Conservation (phyloP, 1,284 basidiomycete genomes). For the Rhodotorula sp. region DNA sequence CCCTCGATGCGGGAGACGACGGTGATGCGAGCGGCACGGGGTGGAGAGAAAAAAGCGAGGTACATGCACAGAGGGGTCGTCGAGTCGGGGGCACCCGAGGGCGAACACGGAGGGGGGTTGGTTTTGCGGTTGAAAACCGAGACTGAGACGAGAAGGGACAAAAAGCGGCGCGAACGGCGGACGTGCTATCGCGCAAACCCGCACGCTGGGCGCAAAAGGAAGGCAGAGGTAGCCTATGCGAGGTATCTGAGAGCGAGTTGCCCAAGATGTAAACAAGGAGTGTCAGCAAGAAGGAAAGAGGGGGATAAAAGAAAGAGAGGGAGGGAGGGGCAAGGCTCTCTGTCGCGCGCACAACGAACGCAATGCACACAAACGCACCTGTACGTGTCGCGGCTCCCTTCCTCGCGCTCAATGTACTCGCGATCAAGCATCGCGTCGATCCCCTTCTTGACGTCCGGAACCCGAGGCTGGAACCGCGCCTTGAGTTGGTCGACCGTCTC, state of each 20-base stretch:
- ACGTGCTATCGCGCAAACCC: no score
- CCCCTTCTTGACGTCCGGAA: conserved; percentile 80
- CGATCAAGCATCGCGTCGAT: conserved; percentile 96
- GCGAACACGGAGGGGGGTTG: no score
- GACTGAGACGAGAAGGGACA: background rate
- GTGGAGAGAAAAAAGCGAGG: background rate
- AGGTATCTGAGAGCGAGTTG: background rate
- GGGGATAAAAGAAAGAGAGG: background rate
- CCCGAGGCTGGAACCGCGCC: conserved; percentile 81
- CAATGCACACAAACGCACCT: conserved; percentile 33
- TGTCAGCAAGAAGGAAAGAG: background rate
- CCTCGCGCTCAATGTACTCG: conserved; percentile 58
- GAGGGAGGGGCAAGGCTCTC: no score
- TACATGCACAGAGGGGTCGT: background rate
- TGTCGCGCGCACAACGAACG: no score
- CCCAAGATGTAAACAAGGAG: no score
- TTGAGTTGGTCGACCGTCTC: conserved; percentile 88
- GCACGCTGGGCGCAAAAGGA: no score
- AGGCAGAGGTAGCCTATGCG: background rate
- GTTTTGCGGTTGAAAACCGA: background rate
- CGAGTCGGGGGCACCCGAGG: no score
- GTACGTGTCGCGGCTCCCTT: conserved; percentile 32
- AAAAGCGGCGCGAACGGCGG: background rate
- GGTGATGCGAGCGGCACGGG: background rate
- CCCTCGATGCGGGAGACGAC: no score